Evolutionary conservation across 1,139 yeast species (phyloP).

Genomic region (Saccharomyces hybrid): DNA sequence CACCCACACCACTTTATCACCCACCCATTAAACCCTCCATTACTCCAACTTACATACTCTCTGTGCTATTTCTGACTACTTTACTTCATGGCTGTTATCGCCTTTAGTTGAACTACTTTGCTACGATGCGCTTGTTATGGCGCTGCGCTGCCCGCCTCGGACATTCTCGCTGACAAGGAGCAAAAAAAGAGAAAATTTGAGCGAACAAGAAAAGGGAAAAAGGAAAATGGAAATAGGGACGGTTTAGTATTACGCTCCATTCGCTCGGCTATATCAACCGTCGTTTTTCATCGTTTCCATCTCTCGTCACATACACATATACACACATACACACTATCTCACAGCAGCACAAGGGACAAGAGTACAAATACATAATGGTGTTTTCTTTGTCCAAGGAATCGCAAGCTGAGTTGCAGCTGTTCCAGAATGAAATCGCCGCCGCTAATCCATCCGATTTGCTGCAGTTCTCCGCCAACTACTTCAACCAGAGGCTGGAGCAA

Average conservation of each 20-base stretch:
- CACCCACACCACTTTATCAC: too few relatives aligned
- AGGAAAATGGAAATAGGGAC: background rate
- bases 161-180: background rate
- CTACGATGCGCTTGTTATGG: background rate
- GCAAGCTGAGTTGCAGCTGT: slow-evolving; percentile 17
- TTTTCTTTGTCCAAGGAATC: slow-evolving; percentile 3
- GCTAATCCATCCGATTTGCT: slow-evolving; percentile 62
- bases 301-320: background rate
- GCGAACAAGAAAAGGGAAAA: background rate
- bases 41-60: background rate
- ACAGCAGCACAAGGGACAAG: background rate
- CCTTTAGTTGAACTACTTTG: background rate
- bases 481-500: slow-evolving; percentile 51
- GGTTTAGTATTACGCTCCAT: background rate
- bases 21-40: too few relatives aligned
- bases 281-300: background rate
- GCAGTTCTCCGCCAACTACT: slow-evolving; percentile 70
- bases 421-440: slow-evolving; percentile 53
- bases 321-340: background rate
- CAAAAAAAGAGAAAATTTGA: background rate
- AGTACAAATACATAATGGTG: slow-evolving; percentile 1
- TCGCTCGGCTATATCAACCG: background rate
- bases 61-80: background rate
- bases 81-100: too few relatives aligned
- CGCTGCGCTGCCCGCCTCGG: background rate